Conservation (phyloP, 1,139 yeast genomes). For the Magnusiomyces fungicola region DNA sequence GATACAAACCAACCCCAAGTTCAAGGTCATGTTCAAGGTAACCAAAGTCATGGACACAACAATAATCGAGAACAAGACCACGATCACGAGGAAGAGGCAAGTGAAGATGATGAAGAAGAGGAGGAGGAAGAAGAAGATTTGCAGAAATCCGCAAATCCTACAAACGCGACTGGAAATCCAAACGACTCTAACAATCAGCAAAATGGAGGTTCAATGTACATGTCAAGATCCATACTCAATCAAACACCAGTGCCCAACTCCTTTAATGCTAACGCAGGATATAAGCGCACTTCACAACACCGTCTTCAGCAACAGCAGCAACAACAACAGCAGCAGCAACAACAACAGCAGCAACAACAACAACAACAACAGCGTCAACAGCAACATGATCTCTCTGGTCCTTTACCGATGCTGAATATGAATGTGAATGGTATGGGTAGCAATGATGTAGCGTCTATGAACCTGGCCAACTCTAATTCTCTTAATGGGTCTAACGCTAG, state of each 20-base stretch:
- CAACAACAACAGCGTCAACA: background rate
- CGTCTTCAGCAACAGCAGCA: background rate
- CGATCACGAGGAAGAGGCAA: background rate
- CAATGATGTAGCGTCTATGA: too few relatives aligned
- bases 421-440: background rate
- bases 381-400: background rate
- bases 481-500: too few relatives aligned
- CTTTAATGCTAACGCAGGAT: background rate
- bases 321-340: slow-evolving; percentile 2
- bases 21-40: background rate
- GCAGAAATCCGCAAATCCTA: too few relatives aligned
- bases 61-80: background rate
- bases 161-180: too few relatives aligned
- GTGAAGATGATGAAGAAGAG: background rate
- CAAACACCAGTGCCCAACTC: background rate
- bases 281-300: background rate
- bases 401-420: background rate
- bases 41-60: background rate
- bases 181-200: background rate
- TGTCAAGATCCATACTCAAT: background rate
- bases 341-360: background rate
- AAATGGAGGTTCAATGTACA: background rate
- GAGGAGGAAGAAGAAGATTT: background rate
- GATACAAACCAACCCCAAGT: background rate
- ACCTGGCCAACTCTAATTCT: too few relatives aligned